Base-by-base conservation (phyloP, 805 yeast genomes). In the Zygoascus tannicola region DNA sequence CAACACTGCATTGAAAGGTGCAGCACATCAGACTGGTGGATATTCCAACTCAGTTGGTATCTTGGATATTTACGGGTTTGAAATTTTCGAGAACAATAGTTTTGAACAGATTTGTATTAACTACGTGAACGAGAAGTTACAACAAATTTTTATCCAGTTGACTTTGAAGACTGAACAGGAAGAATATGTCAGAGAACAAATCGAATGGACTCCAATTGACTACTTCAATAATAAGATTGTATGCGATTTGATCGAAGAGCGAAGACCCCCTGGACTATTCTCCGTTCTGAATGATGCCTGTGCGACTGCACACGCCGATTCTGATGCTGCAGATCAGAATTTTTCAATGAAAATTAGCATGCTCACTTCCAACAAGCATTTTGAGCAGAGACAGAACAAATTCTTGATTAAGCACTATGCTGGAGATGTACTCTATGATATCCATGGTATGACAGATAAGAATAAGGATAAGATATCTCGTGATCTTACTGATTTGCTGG, bases 301-400 rank as follows among this genome's bases (percentile, higher is more conserved):
- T 57, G 97, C 96, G 32, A 92, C 97, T 22, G 98, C 98, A 0
- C 98, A 92, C 61, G 99, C 98, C 3, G 97, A 92, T 59, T 82
- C 96, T 1, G 73, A 69, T 42, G 98, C 97, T 16, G 97, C 97
- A 2, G 99, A 92, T 63, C 95, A 87, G 66, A 85, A 94, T 1
- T 92, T 92, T 64, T 83, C 92, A 15, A 95, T 86, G 69, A 76
- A 97, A 65, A 71, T 92, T 56, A 84, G 86, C 53, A 73, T 85
- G 78, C 84, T 92, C 46, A 70, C 87, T 4, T 64, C 74, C 19
- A 88, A 87, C 62, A 81, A 85, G 20, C 94, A 92, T 62, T 87
- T 92, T 59, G 96, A 88, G 56, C 75, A 84, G 55, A 79, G 98
- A 58, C 80, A 84, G 50, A 75, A 80, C 28, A 90, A 92, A 62